Evolutionary conservation across 2,329 filamentous ascomycete species (phyloP), one percentile per base, ranked within the genome.

Genomic region (Grosmannia serpens): DNA sequence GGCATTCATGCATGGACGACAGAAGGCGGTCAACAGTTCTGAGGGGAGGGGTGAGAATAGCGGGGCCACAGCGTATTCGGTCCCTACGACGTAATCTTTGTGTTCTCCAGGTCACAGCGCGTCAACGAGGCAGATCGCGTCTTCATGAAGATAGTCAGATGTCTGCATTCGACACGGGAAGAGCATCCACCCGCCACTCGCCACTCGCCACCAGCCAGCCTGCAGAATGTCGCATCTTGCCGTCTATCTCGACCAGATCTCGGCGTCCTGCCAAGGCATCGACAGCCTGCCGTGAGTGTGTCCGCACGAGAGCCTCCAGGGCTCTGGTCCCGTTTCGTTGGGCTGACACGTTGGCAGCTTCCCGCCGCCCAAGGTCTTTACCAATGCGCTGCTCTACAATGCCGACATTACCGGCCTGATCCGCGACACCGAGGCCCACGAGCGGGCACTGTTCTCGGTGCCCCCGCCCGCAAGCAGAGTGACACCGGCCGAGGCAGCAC

Each of bases 391-490:
- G 46, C 84, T 97, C 54, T 85, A 87, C 59, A 85, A 85, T 64
- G 86, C 91, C 71, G 94, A 99, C 71, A 97, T 99, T 65, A 97
- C 94, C 4, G 83, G 89, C 15, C 77, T 99, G 53, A 96, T 99
- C 67, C 88, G 94, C 61, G 94, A 99, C 70, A 96, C 92, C 4
- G 94, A 99, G 72, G 76, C 87, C 26, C 92, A 97, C 74, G 94
- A 99, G 71, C 87, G 91, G 67, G 92, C 92, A 8, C 83, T 99
- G 22, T 99, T 97, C 76, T 95, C 92, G 44, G 86, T 96, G 0
- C 91, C 92, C 1, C 84, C 88, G 0, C 83, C 88, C 4, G 17
- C 53, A 24, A 55, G 0, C 78, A 74, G 6, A 77, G 78, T 68
- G 47, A 74, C 67, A 55, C 72, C 67, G 29, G 11, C 55, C 10